A percentile compares a stretch with the other conserved stretches of the same genome.
Conservation (phyloP, 352 stramenopile species). For the Plasmopara halstedii region DNA sequence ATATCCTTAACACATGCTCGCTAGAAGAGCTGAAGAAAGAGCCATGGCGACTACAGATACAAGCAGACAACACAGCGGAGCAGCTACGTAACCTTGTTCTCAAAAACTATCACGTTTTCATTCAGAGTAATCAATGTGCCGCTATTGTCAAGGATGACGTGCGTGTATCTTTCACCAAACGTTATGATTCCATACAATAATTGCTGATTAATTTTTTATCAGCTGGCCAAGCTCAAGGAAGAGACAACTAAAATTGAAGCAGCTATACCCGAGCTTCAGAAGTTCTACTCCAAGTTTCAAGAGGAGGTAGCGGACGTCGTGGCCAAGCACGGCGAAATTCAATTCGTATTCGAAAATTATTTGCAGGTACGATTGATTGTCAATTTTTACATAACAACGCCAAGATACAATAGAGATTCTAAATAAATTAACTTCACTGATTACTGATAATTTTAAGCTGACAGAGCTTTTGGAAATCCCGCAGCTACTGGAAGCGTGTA, state of each 20-base stretch:
- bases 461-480: slow-evolving; percentile 97
- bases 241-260: slow-evolving; percentile 46
- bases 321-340: slow-evolving; percentile 70
- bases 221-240: slow-evolving; percentile 62
- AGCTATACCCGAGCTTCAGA: slow-evolving; percentile 48
- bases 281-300: slow-evolving; percentile 44
- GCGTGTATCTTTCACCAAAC: not conserved
- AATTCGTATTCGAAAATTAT: slow-evolving; percentile 89
- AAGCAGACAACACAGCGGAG: slow-evolving; percentile 68
- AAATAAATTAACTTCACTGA: not conserved
- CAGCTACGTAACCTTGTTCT: slow-evolving; percentile 75
- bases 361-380: slow-evolving; percentile 66
- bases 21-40: slow-evolving; percentile 83
- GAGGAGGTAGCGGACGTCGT: slow-evolving; percentile 48
- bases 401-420: too few species aligned
- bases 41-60: slow-evolving; percentile 70
- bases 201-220: slow-evolving; percentile 1
- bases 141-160: slow-evolving; percentile 75
- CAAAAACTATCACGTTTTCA: slow-evolving; percentile 89
- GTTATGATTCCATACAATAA: not conserved
- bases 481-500: slow-evolving; percentile 95
- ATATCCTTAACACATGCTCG: slow-evolving; percentile 43
- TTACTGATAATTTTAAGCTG: slow-evolving; percentile 40
- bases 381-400: too few species aligned
- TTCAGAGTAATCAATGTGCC: slow-evolving; percentile 86